Percentiles rank a stretch among this genome's conserved stretches.
Conservation (phyloP, 75 land plant species). For the Isoetes taiwanensis region DNA sequence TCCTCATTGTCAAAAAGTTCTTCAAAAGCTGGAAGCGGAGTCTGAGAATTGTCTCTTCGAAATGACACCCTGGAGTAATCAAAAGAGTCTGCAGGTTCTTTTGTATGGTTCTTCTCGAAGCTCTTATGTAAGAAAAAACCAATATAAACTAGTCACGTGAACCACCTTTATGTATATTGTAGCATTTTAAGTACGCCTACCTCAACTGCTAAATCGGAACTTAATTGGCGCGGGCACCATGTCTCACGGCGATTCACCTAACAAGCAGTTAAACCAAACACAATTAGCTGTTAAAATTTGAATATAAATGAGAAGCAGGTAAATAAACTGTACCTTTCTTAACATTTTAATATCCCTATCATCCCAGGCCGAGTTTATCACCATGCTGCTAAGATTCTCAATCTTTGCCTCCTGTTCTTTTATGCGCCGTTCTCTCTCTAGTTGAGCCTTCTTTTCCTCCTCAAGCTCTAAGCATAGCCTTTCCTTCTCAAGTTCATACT, state of each 20-base stretch:
- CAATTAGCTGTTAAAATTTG: background rate
- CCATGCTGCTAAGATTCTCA: conserved; percentile 49
- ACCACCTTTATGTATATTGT: no score
- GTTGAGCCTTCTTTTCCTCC: conserved; percentile 78
- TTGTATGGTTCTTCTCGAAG: no score
- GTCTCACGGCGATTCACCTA: conserved; percentile 21
- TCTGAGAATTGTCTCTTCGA: no score
- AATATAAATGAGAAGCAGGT: background rate
- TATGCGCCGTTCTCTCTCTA: conserved; percentile 55
- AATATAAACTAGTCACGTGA: no score
- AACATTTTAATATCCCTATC: conserved; percentile 13
- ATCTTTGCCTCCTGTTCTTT: conserved; percentile 71
- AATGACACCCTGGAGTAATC: no score
- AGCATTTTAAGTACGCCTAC: no score
- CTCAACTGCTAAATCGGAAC: conserved; percentile 8
- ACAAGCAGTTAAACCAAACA: background rate
- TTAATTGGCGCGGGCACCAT: conserved; percentile 18
- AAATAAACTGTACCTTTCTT: conserved; percentile 19
- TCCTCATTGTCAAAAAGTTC: conserved; percentile 33
- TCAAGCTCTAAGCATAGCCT: conserved; percentile 83
- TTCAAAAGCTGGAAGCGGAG: conserved; percentile 56
- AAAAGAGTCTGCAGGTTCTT: no score
- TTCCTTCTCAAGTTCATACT: conserved; percentile 92
- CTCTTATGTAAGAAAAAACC: no score
- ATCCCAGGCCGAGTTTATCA: conserved; percentile 32